Conservation (phyloP, 2,329 filamentous ascomycete genomes). For the Ascochyta lentis region DNA sequence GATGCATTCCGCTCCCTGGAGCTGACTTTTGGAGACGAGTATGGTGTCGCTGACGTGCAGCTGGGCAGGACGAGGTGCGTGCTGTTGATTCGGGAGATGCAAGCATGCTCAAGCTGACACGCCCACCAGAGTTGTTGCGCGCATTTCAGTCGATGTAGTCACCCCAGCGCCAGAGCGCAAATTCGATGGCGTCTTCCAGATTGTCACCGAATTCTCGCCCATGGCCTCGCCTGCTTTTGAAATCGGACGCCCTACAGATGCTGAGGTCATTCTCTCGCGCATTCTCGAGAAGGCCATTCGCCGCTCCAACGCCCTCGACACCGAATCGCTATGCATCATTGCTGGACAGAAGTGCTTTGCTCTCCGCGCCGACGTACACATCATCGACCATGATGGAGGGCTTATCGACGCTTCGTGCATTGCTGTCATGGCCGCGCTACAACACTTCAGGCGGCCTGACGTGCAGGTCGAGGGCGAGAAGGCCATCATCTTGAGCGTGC, state of each 20-base stretch:
- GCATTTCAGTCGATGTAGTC: constrained; percentile 86
- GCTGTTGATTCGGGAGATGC: not conserved
- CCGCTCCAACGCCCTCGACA: constrained; percentile 89
- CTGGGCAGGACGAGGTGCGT: constrained; percentile 86
- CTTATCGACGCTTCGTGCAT: constrained; percentile 86
- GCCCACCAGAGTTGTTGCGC: constrained; percentile 74
- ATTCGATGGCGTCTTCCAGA: constrained; percentile 94
- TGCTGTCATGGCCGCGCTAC: constrained; percentile 83
- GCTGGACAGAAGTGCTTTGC: constrained; percentile 92
- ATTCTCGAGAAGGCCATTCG: constrained; percentile 94
- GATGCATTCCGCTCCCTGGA: constrained; percentile 81
- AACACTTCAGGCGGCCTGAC: constrained; percentile 91
- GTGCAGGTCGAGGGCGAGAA: constrained; percentile 84
- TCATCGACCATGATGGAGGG: constrained; percentile 89
- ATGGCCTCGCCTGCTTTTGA: constrained; percentile 93
- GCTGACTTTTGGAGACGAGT: constrained; percentile 86
- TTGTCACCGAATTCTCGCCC: constrained; percentile 86
- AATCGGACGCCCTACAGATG: constrained; percentile 79
- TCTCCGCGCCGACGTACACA: constrained; percentile 88
- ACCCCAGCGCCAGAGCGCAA: constrained; percentile 86
- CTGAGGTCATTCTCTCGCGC: constrained; percentile 84
- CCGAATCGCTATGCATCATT: constrained; percentile 92
- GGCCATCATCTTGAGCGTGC: constrained; percentile 81
- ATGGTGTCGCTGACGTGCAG: constrained; percentile 85
- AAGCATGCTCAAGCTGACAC: constrained; percentile 21